Evolutionary conservation across 805 yeast genomes (phyloP), one percentile per base, ranked within the genome.

Genomic region (Wickerhamomyces chaumierensis): DNA sequence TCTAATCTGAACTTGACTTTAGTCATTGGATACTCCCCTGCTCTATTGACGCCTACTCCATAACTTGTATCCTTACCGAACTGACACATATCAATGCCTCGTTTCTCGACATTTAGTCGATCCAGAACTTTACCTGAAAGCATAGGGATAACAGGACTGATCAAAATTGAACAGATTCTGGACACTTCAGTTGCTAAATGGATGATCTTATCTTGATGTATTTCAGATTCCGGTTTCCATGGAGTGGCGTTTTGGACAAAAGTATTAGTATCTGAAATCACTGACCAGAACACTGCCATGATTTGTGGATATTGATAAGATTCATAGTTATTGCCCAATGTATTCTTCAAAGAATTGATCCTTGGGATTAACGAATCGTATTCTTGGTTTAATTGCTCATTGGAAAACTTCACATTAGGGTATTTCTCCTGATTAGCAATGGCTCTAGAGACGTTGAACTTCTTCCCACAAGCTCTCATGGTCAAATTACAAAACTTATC

Each of bases 401-500:
- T 43, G 8, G 39, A 40, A 18, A 51, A 42, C 7, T 31, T 34
- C 14, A 28, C 36, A 6, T 25, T 16, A 9, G 37, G 36, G 4
- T 40, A 17, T 1, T 34, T 7, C 2, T 40, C 45, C 19, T 40
- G 36, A 11, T 41, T 41, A 1, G n/a, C 17, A 34, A 53, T 40
- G 58, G 83, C 71, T 25, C 74, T 55, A 12, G 52, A 52, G 15
- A 84, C 64, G 51, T 69, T 58, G 50, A 90, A 90, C 40, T 78
- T 75, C 27, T 69, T 65, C 1, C 88, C 84, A 39, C 94, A 77
- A 28, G 78, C 71, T 42, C 98, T 66, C 44, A 79, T 72, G 17
- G 81, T 66, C 36, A 88, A 64, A 52, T 90, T 92, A 35, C 92
- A 87, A 61, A 79, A 79, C 55, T 88, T 88, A 42, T 86, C 85